Base-by-base conservation (phyloP, 2,329 filamentous ascomycete genomes). In the Diplodia corticola region DNA sequence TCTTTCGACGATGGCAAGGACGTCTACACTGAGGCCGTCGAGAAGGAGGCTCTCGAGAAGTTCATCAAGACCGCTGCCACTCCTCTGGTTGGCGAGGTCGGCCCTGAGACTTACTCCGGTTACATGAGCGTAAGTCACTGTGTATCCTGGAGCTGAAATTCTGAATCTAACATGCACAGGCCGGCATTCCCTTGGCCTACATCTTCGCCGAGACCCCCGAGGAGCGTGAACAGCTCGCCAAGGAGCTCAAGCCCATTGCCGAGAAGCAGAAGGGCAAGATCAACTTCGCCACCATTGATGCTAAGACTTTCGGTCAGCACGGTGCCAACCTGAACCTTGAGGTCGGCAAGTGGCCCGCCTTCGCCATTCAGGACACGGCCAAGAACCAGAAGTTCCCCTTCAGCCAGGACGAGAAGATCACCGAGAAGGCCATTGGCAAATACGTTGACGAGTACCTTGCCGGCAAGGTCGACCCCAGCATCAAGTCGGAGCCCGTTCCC, bases 321-420 rank as follows among this genome's bases (percentile, higher is more conserved):
- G 93, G 92, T 72, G 88, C 87, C 75, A 99, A 99, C 88, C 88
- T 99, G 73, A 99, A 99, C 88, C 91, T 99, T 70, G 92, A 96
- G 83, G 87, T 91, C 69, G 91, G 94, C 84, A 91, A 92, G 81
- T 99, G 96, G 89, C 95, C 95, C 69, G 90, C 94, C 68, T 99
- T 99, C 81, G 95, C 93, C 76, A 98, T 99, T 79, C 95, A 99
- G 83, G 92, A 97, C 78, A 92, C 89, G 64, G 85, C 86, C 79
- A 97, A 96, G 88, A 97, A 97, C 87, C 88, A 91, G 82, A 99
- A 99, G 86, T 99, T 90, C 85, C 95, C 95, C 76, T 97, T 88
- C 78, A 91, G 95, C 81, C 90, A 94, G 81, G 87, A 89, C 72
- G 88, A 89, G 82, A 87, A 91, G 80, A 87, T 99, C 74, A 91